phyloP scores from a whole-genome alignment of 2,329 filamentous ascomycete genomes.

The Trichophyton mentagrophytes region DNA sequence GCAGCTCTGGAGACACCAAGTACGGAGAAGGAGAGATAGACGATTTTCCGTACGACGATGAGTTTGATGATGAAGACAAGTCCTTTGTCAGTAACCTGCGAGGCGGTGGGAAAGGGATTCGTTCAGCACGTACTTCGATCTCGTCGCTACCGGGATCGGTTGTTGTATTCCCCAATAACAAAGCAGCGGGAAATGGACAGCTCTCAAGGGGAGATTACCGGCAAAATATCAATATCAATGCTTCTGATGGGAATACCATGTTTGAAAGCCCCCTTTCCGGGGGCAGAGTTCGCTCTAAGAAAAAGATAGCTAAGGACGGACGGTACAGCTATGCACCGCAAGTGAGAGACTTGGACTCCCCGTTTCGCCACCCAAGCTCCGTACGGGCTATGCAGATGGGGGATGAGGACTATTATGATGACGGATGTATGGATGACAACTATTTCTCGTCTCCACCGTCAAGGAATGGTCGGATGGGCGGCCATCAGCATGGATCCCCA shows the following conservation, averaged over 20 bases:
- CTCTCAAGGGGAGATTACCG: not conserved
- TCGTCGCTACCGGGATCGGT: conserved; percentile 31
- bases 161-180: conserved; percentile 19
- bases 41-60: not conserved
- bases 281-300: conserved; percentile 10
- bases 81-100: not conserved
- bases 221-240: not conserved
- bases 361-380: conserved; percentile 35
- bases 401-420: conserved; percentile 21
- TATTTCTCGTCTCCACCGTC: conserved; percentile 23
- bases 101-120: conserved; percentile 1
- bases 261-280: not conserved
- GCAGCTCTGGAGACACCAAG: not conserved
- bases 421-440: conserved; percentile 25
- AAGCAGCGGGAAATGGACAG: not conserved
- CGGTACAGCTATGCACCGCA: conserved; percentile 17
- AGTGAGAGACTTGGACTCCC: conserved; percentile 24
- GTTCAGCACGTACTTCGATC: conserved; percentile 23
- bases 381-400: conserved; percentile 28
- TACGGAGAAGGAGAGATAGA: conserved; percentile 1
- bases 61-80: not conserved
- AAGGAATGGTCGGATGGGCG: conserved; percentile 4
- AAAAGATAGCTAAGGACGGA: conserved; percentile 10
- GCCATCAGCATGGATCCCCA: conserved; percentile 10
- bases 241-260: not conserved